Evolutionary conservation across 2,329 filamentous ascomycete species (phyloP), one percentile per base, ranked within the genome.

Genomic region (Ciborinia camelliae): DNA sequence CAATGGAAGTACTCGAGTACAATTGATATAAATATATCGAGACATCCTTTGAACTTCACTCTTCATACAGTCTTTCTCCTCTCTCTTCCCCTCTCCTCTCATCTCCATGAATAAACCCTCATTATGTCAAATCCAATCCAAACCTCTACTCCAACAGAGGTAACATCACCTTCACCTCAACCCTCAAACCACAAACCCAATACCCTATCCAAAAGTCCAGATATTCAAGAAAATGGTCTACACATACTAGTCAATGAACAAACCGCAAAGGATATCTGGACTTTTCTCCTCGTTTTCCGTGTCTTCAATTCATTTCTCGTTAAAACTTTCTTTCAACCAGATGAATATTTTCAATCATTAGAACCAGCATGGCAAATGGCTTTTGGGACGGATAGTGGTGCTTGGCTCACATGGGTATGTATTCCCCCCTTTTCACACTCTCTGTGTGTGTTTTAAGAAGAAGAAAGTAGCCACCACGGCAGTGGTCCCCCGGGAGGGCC

Each of bases 271-370:
- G 73, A 75, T 63, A 67, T 73, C 4, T 73, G 69, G 68, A 61
- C 61, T 4, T 20, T 72, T 4, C 67, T 86, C 58, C 71, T 97
- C 70, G 81, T 85, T 48, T 84, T 96, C 68, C 91, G 95, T 63
- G 82, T 94, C 69, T 76, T 90, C 75, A 97, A 97, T 79, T 88
- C 92, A 39, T 81, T 95, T 71, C 86, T 82, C 68, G 81, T 96
- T 65, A 82, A 85, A 69, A 98, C 95, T 26, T 99, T 97, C 77
- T 99, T 99, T 79, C 95, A 99, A 77, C 95, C 95, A 35, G 95
- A 99, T 80, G 95, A 99, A 77, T 98, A 91, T 80, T 99, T 95
- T 74, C 95, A 99, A 75, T 90, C 92, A 1, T 84, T 98, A 52
- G 95, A 99, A 79, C 94, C 95, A 62, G 95, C 95, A 70, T 98